Evolutionary conservation across 306 rosid species (phyloP), one percentile per base, ranked within the genome.

Genomic region (Oxytropis ochrocephala): DNA sequence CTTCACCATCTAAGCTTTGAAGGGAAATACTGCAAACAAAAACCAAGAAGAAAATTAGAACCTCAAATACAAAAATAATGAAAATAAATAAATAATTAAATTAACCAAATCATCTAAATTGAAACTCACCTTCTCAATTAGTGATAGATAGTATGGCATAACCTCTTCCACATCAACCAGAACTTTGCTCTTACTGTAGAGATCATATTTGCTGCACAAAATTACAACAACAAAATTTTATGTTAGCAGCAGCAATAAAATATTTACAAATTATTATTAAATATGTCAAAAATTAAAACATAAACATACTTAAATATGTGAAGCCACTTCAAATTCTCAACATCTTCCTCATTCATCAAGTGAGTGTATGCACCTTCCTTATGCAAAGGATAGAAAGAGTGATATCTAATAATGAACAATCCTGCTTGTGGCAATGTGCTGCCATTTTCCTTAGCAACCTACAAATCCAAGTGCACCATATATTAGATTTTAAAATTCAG

Each of bases 181-280:
- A 11, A 82, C 91, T 79, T 92, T 89, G 88, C 98, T 87, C 71
- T 89, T 92, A 69, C 95, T 86, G 77, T 89, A 89, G 12, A 92
- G 95, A 65, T 92, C 98, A 78, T 92, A 92, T 52, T 89, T 89
- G 78, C 98, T 92, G 82, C 2, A 39, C 17, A 47, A 3, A 77
- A 10, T 63, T 8, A 21, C 0, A 24, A 35, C 6, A 51, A n/a
- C n/a, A 3, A n/a, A 21, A 10, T 33, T 21, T 42, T 21, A 17
- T 16, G 14, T 35, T 8, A 29, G 35, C 11, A 29, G 1, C 2
- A n/a, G 2, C 2, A 8, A 7, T 48, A 59, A 59, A 4, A 33
- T 33, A 16, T 46, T 35, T 12, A 9, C 41, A 65, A 43, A 48
- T 47, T 49, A 0, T 47, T 49, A 0, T 29, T 32, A 32, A 5